A percentile compares a stretch with the other conserved stretches of the same genome.
Conservation (phyloP, 2,329 filamentous ascomycete species). For the Epichloe scottii region DNA sequence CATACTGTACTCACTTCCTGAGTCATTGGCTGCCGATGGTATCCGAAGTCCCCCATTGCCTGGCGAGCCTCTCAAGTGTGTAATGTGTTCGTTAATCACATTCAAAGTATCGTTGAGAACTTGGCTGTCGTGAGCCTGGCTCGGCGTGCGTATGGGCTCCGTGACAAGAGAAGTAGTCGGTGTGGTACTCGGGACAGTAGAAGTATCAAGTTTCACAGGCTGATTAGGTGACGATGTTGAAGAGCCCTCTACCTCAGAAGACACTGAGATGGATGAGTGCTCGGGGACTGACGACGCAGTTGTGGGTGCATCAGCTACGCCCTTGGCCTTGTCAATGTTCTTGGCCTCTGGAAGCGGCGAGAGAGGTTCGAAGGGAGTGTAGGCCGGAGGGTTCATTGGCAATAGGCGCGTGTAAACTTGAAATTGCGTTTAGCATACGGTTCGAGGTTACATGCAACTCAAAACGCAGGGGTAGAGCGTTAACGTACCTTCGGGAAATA, state of each 20-base stretch:
- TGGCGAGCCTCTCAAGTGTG: conserved; percentile 55
- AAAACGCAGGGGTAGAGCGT: neutral
- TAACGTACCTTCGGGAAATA: conserved; percentile 68
- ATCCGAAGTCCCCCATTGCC: conserved; percentile 39
- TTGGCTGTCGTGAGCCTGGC: conserved; percentile 42
- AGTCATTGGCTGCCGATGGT: conserved; percentile 55
- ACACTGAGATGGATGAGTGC: conserved; percentile 15
- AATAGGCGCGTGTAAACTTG: conserved; percentile 50
- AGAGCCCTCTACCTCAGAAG: conserved; percentile 15
- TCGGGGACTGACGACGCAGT: conserved; percentile 22
- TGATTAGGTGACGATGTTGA: conserved; percentile 33
- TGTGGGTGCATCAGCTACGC: conserved; percentile 11
- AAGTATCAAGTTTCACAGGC: conserved; percentile 24
- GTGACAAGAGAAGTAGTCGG: conserved; percentile 17
- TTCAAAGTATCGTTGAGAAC: conserved; percentile 91
- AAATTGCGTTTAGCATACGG: conserved; percentile 12
- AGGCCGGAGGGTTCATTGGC: conserved; percentile 30
- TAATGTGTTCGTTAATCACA: conserved; percentile 95
- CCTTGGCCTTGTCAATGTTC: conserved; percentile 12
- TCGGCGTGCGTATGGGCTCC: conserved; percentile 25
- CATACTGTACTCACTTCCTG: conserved; percentile 81
- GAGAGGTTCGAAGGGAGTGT: conserved; percentile 18
- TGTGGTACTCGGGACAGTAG: conserved; percentile 15
- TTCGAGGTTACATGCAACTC: conserved; percentile 2
- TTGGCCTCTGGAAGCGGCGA: conserved; percentile 19